These are phyloP conservation scores for Limonium bicolor DNA, from an alignment of 148 eudicot genomes.

Conservation along the genomic window DNA sequence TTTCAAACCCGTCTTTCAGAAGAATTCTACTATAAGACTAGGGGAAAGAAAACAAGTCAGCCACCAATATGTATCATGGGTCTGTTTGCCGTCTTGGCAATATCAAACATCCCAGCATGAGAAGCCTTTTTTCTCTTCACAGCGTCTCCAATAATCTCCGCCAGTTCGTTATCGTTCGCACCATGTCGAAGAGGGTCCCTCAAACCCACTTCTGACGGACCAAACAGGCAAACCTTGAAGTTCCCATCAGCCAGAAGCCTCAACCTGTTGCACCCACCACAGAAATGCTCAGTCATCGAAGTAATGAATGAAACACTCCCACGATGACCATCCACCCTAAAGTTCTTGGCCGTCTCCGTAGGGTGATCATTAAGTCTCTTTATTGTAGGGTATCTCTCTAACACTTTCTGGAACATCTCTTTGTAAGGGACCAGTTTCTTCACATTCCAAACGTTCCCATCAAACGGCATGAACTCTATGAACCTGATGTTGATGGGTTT, in stretches of 20 bases:
- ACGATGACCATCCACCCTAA: conserved; percentile 65
- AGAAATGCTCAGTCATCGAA: conserved; percentile 96
- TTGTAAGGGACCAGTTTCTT: conserved; percentile 80
- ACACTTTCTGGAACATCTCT: conserved; percentile 79
- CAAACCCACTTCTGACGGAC: conserved; percentile 94
- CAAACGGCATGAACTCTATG: conserved; percentile 98
- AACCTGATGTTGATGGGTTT: conserved; percentile 68
- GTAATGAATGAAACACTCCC: conserved; percentile 94
- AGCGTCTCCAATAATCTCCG: conserved; percentile 65
- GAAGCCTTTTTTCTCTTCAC: conserved; percentile 91
- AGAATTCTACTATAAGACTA: too few species aligned
- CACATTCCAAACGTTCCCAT: conserved; percentile 95
- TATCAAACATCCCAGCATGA: conserved; percentile 97
- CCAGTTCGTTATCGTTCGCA: conserved; percentile 56
- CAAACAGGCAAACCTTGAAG: conserved; percentile 94
- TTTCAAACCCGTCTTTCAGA: too few species aligned
- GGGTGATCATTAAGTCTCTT: conserved; percentile 56
- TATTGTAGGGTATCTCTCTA: conserved; percentile 35
- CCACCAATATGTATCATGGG: conserved; percentile 99
- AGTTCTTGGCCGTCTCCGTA: conserved; percentile 89
- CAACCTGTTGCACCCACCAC: conserved; percentile 86
- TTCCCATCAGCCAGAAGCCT: conserved; percentile 93
- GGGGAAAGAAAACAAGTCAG: too few species aligned
- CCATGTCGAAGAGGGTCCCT: conserved; percentile 89
- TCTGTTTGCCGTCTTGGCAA: conserved; percentile 82